Evolutionary conservation across 192 early-diverging fungal genomes (phyloP).

Genomic region (Diversispora epigaea): DNA sequence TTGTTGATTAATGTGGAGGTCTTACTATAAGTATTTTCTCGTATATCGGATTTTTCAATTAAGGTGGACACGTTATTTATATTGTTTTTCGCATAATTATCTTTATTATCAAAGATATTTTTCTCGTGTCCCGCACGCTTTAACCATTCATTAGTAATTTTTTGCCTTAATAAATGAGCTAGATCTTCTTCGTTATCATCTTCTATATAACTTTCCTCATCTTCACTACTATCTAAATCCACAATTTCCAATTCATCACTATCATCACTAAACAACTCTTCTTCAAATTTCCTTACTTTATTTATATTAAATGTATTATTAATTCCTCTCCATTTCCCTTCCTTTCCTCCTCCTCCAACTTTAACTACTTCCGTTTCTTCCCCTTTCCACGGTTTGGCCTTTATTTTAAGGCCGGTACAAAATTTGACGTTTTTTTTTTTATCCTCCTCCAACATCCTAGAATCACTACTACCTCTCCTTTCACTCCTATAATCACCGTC

Average conservation of each 20-base stretch:
- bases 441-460: conserved; percentile 13
- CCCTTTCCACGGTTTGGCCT: conserved; percentile 25
- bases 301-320: conserved; percentile 1
- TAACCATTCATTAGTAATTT: conserved; percentile 20
- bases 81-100: not conserved
- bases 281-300: conserved; percentile 13
- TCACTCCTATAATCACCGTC: not conserved
- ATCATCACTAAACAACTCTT: conserved; percentile 7
- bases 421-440: conserved; percentile 37
- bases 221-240: conserved; percentile 20
- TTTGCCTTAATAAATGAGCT: conserved; percentile 9
- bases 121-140: conserved; percentile 33
- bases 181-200: conserved; percentile 19
- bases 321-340: conserved; percentile 1
- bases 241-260: conserved; percentile 33
- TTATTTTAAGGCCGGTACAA: conserved; percentile 28
- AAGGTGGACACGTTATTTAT: not conserved
- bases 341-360: not conserved
- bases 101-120: not conserved
- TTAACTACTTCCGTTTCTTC: conserved; percentile 12
- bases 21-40: not conserved
- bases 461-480: not conserved
- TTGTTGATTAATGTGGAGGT: too few species aligned
- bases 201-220: not conserved
- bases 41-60: not conserved